These are phyloP conservation scores for Aphanomyces cochlioides DNA, from an alignment of 352 stramenopile genomes.

Conservation along the genomic window DNA sequence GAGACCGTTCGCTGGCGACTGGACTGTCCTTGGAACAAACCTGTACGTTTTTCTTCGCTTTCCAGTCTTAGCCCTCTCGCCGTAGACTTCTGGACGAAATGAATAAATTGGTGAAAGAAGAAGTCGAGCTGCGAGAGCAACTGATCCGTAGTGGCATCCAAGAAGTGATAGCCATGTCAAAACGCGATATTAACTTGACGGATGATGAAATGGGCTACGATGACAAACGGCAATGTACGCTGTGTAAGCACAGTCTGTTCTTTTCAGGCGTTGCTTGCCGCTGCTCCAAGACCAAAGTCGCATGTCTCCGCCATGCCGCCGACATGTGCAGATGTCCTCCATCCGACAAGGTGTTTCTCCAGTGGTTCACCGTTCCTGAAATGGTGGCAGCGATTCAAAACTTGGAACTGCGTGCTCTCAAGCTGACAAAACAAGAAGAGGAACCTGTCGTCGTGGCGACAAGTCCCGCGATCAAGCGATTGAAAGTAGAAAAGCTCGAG, in stretches of 20 bases:
- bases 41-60: neutral
- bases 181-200: conserved; percentile 62
- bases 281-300: conserved; percentile 52
- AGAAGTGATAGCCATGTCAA: conserved; percentile 26
- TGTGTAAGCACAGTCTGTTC: conserved; percentile 74
- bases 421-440: neutral
- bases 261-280: conserved; percentile 73
- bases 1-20: conserved; percentile 44
- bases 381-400: neutral
- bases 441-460: neutral
- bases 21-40: conserved; percentile 42
- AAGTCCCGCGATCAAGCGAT: neutral
- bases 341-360: conserved; percentile 50
- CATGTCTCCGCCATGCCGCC: conserved; percentile 61
- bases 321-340: conserved; percentile 63
- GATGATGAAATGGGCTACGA: conserved; percentile 70
- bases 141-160: conserved; percentile 12
- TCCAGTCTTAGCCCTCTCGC: neutral
- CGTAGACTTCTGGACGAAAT: conserved; percentile 3
- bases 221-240: conserved; percentile 52
- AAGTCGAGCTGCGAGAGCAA: conserved; percentile 5
- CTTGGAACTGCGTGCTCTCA: neutral
- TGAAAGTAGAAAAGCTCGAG: neutral
- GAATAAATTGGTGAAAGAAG: neutral
- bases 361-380: conserved; percentile 46